Evolutionary conservation across 2,329 filamentous ascomycete species (phyloP), one percentile per base, ranked within the genome.

Genomic region (Neurospora sp.): DNA sequence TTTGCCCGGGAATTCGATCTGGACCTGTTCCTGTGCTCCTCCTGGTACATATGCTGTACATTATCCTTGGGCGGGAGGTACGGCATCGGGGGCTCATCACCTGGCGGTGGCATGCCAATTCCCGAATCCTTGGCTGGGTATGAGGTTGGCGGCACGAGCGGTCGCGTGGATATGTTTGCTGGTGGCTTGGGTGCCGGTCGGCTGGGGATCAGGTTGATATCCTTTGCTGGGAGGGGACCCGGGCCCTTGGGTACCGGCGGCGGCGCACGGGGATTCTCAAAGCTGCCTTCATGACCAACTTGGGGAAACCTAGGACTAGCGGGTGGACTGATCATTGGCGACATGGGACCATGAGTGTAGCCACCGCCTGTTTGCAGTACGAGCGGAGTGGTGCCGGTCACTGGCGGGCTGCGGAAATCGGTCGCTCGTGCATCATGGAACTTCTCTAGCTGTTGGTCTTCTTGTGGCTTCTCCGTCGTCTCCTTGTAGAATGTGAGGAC

Each of bases 401-500:
- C 52, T 33, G 52, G 52, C 23, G 52, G 52, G 52, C 52, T 62
- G 69, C 85, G 83, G 75, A 82, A 77, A 71, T 87, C 85, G 71
- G 82, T 78, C 10, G 89, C 85, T 76, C 90, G 89, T 68, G 91
- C 93, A 82, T 97, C 90, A 76, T 96, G 93, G 79, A 99, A 97
- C 80, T 99, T 99, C 80, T 98, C 94, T 84, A 96, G 92, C 70
- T 96, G 91, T 76, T 92, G 91, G 77, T 97, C 92, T 78, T 97
- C 93, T 72, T 89, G 88, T 71, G 88, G 89, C 75, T 84, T 85
- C 75, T 95, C 92, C 36, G 92, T 91, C 73, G 93, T 97, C 82
- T 97, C 95, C 80, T 97, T 96, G 85, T 97, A 98, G 79, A 98
- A 98, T 71, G 91, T 92, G 81, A 99, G 90, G 76, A 99, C 96